Evolutionary conservation across 176 grass and related monocot species (phyloP).

Genomic region (Pontederia paniculata): DNA sequence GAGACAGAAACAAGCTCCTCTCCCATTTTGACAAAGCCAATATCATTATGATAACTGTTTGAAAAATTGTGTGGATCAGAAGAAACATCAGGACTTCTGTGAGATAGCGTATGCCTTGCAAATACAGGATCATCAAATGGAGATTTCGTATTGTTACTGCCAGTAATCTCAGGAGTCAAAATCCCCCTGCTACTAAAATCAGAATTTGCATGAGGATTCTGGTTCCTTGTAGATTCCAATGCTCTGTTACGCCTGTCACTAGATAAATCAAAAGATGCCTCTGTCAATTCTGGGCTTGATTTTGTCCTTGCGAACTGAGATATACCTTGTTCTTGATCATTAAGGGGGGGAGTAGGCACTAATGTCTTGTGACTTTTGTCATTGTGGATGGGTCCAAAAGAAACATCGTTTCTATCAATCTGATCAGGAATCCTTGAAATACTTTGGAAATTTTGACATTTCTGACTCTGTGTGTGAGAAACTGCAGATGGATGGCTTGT

Average conservation of each 20-base stretch:
- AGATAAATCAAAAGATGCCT: conserved; percentile 48
- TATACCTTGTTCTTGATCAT: conserved; percentile 35
- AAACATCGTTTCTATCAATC: conserved; percentile 46
- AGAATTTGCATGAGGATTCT: conserved; percentile 16
- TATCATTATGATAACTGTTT: conserved; percentile 50
- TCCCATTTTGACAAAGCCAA: conserved; percentile 33
- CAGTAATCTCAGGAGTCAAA: conserved; percentile 36
- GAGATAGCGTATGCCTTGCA: conserved; percentile 36
- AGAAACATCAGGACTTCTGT: conserved; percentile 33
- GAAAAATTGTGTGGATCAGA: conserved; percentile 69
- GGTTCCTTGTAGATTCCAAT: conserved; percentile 29
- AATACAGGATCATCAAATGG: conserved; percentile 51
- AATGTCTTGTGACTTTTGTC: conserved; percentile 38
- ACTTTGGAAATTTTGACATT: conserved; percentile 25
- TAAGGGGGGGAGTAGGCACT: conserved; percentile 29
- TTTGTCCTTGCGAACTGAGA: conserved; percentile 66
- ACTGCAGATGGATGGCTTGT: conserved; percentile 20
- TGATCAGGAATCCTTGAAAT: conserved; percentile 38
- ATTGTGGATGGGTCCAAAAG: conserved; percentile 39
- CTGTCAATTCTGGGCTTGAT: conserved; percentile 81
- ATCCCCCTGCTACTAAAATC: conserved; percentile 46
- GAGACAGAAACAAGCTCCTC: conserved; percentile 71
- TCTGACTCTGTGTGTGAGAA: conserved; percentile 36
- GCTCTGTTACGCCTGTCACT: conserved; percentile 28
- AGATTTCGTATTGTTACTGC: conserved; percentile 43